phyloP scores from a whole-genome alignment of 257 asterid species.

The Eucommia ulmoides region DNA sequence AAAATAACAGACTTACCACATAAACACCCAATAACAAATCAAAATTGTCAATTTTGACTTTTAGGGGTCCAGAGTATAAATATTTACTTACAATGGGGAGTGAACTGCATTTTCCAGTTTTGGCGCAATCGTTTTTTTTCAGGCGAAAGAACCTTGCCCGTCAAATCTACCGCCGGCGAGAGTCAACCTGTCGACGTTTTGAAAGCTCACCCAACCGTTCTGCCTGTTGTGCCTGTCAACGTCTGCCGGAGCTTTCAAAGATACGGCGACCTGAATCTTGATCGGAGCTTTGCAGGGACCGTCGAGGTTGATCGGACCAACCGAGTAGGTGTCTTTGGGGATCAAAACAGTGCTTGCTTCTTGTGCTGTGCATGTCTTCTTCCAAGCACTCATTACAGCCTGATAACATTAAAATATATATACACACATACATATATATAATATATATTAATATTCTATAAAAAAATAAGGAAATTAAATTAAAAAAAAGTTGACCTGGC shows the following conservation, averaged over 20 bases:
- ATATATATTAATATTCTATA: too few species aligned
- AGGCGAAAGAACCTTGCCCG: slow-evolving; percentile 30
- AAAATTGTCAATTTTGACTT: too few species aligned
- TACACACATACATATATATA: too few species aligned
- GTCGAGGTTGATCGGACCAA: slow-evolving; percentile 14
- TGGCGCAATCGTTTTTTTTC: slow-evolving; percentile 32
- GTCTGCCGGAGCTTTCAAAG: slow-evolving; percentile 21
- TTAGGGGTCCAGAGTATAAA: too few species aligned
- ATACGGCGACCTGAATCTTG: slow-evolving; percentile 26
- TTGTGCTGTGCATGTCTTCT: slow-evolving; percentile 16
- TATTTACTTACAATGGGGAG: slow-evolving; percentile 23
- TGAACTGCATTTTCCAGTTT: slow-evolving; percentile 12
- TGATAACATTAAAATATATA: too few species aligned
- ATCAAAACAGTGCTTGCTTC: slow-evolving; percentile 15
- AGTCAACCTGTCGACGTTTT: slow-evolving; percentile 22
- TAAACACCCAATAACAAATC: too few species aligned
- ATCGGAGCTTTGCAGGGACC: slow-evolving; percentile 25
- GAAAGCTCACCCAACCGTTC: slow-evolving; percentile 30
- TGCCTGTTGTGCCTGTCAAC: slow-evolving; percentile 8
- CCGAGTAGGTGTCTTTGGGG: slow-evolving; percentile 21
- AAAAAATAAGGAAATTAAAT: too few species aligned
- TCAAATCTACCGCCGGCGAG: slow-evolving; percentile 39
- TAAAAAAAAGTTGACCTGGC: too few species aligned
- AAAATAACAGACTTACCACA: too few species aligned
- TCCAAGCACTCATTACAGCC: slow-evolving; percentile 41